Evolutionary conservation across 2,329 filamentous ascomycete genomes (phyloP).

Genomic region (Myriosclerotinia duriaeana): DNA sequence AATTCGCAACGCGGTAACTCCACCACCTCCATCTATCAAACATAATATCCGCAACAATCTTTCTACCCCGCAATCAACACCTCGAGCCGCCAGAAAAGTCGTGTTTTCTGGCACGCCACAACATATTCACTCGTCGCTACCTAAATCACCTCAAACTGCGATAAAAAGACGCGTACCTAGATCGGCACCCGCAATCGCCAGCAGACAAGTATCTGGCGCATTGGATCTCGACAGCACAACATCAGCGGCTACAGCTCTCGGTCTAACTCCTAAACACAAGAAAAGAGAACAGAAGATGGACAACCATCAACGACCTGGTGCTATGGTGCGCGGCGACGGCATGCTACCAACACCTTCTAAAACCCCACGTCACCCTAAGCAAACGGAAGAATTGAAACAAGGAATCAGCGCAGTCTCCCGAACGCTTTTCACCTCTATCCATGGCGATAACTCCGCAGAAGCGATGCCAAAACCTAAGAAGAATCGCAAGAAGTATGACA

Average conservation of each 20-base stretch:
- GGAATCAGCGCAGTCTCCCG: constrained; percentile 57
- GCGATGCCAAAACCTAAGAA: constrained; percentile 59
- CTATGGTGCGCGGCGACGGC: constrained; percentile 39
- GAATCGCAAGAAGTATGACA: constrained; percentile 56
- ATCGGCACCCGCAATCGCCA: constrained; percentile 46
- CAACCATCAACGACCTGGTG: constrained; percentile 27
- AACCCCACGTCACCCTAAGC: constrained; percentile 66
- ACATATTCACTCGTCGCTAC: constrained; percentile 26
- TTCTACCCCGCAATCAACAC: constrained; percentile 28
- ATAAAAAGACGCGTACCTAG: constrained; percentile 33
- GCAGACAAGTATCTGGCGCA: constrained; percentile 49
- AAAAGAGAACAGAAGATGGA: constrained; percentile 33
- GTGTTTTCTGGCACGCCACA: constrained; percentile 31
- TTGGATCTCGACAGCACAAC: constrained; percentile 48
- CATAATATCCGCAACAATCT: constrained; percentile 41
- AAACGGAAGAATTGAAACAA: constrained; percentile 50
- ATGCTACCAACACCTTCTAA: constrained; percentile 79
- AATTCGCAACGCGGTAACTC: constrained; percentile 51
- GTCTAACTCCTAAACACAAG: constrained; percentile 31
- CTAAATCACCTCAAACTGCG: constrained; percentile 36
- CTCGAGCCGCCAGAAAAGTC: constrained; percentile 28
- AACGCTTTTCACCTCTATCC: constrained; percentile 56
- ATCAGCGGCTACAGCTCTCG: constrained; percentile 43
- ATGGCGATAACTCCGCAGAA: constrained; percentile 49
- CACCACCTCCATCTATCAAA: constrained; percentile 47